Evolutionary conservation across 108 stramenopile species (phyloP).

Genomic region (Fragilariopsis cylindrus): DNA sequence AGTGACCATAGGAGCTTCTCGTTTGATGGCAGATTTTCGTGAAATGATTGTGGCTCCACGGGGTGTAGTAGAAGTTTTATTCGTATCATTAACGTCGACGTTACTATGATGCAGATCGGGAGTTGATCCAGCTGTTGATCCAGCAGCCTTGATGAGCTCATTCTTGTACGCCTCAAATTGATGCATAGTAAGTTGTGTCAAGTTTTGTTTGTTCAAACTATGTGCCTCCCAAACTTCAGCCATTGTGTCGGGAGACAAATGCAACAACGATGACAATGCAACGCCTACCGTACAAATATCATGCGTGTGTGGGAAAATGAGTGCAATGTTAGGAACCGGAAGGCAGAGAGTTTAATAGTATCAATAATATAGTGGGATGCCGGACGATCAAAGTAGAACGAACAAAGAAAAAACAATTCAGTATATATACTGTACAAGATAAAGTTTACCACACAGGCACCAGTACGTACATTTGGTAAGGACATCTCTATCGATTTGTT

Average conservation of each 20-base stretch:
- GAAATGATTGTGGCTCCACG: constrained; percentile 14
- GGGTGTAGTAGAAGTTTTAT: background rate
- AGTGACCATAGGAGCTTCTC: constrained; percentile 40
- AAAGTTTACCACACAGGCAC: background rate
- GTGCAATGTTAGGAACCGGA: background rate
- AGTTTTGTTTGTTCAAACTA: constrained; percentile 55
- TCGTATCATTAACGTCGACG: background rate
- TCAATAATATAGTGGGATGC: background rate
- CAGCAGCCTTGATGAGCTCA: constrained; percentile 40
- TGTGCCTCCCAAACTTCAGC: constrained; percentile 76
- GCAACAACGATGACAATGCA: constrained; percentile 43
- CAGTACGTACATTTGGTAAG: constrained; percentile 49
- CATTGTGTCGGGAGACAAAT: constrained; percentile 53
- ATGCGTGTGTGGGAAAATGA: background rate
- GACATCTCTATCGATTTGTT: constrained; percentile 25
- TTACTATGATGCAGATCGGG: constrained; percentile 12
- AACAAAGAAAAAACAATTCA: background rate
- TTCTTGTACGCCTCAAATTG: constrained; percentile 53
- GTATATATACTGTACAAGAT: background rate
- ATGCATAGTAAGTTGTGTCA: constrained; percentile 46
- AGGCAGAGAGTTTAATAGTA: background rate
- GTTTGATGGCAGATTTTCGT: constrained; percentile 18
- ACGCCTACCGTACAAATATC: constrained; percentile 38
- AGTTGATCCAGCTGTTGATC: constrained; percentile 11
- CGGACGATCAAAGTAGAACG: background rate